Base-by-base conservation (phyloP, 73 alveolate genomes). In the Paramecium tetraurelia region DNA sequence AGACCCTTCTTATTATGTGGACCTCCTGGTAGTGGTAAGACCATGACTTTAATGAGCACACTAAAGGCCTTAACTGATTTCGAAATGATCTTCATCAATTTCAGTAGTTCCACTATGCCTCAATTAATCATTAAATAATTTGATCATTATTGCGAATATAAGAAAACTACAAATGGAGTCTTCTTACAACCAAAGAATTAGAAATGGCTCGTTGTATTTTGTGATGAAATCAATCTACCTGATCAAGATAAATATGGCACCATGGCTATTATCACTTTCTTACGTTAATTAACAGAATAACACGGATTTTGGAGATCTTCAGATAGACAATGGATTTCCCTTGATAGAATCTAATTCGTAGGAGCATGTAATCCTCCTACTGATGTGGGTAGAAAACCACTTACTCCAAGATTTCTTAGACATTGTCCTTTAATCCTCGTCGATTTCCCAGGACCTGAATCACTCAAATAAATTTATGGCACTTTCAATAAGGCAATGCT, bases 21-120 rank as follows among this genome's bases (percentile, higher is more conserved):
- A 11, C 99, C 99, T 12, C 99, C 99, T n/a, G 99, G 99, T 24
- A 95, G 99, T 53, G 99, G 99, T 50, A 99, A 99, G 90, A 98
- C 99, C 2, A 99, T 99, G 99, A 99, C 99, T 31, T 88, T 99
- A 83, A 99, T 99, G 99, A 98, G 99, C 12, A 99, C 99, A 29
- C 92, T 99, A 90, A 99, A 99, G 86, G 97, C 98, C 22, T 95
- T 99, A 89, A 94, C 99, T 2, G 99, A 98, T 86, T 95, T 97
- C 29, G 99, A 97, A 86, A 97, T 99, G 99, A 98, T 99, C 36
- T 99, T 99, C 95, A 95, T 99, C 87, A 99, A 99, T 96, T 99
- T 99, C 96, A 97, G 99, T 43, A 93, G 99, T 22, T 95, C 99
- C 27, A 98, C 99, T 4, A 92, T 98, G 9, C 99, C 99, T 11